Evolutionary conservation across 1,139 yeast species (phyloP), one percentile per base, ranked within the genome.

Genomic region (Saccharomyces pastorianus): DNA sequence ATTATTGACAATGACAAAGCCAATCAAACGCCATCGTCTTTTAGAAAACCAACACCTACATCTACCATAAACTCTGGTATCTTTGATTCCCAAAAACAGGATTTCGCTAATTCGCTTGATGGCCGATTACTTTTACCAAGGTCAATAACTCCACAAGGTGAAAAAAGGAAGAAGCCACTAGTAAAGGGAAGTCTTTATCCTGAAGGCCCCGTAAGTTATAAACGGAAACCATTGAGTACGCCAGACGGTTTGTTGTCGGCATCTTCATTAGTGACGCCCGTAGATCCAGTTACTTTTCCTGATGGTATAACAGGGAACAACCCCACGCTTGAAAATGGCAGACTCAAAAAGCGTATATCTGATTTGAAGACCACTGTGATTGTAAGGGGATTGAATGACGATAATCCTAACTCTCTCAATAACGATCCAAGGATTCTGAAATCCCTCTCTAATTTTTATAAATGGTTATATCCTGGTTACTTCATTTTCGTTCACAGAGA

Each of bases 381-480:
- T 41, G 62, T 63, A 27, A 59, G 71, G 41, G 78, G 6, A 69
- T 77, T 56, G 74, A 77, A 14, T 73, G 73, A 58, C 6, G 54
- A 14, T 23, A 27, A 58, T 44, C 51, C 59, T 25, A 59, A 59
- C 46, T 50, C 56, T 32, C 55, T 69, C 2, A 65, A 65, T 50
- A 64, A 61, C 20, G 69, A 68, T 52, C 63, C 68, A 4, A 58
- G 56, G 26, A 63, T 69, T 17, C 52, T 81, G 34, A 74, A 76
- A 50, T 79, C 84, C 57, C 65, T 83, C 41, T 77, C 80, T 53
- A 71, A 79, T 42, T 83, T 83, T 63, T 83, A 83, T 64, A 77
- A 78, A 29, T 82, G 85, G 85, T 79, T 81, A 57, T 83, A 83
- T 59, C 86, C 87, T 2, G 85, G 82, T 55, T 79, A 81, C 60